phyloP scores from a whole-genome alignment of 164 flowering plant species.

The Annona squamosa region DNA sequence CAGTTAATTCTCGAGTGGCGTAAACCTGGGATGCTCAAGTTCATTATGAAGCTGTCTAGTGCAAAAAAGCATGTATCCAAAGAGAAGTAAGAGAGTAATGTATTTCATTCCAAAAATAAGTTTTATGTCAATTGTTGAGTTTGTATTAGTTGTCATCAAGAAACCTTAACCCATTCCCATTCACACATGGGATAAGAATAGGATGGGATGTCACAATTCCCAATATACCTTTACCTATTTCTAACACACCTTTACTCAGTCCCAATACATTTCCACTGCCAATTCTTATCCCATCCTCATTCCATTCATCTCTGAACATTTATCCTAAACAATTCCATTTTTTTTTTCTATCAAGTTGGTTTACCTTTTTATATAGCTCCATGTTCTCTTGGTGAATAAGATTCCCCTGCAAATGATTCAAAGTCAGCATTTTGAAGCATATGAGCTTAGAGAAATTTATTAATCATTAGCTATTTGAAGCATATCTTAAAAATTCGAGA shows the following conservation, averaged over 20 bases:
- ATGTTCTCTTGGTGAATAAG: constrained; percentile 71
- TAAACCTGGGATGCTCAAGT: constrained; percentile 37
- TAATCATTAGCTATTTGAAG: constrained; percentile 9
- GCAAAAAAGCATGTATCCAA: not conserved
- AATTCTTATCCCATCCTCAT: too few species aligned
- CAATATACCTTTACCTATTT: too few species aligned
- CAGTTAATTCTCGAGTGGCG: constrained; percentile 41
- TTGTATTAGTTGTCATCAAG: not conserved
- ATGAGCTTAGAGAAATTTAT: not conserved
- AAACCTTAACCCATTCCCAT: not conserved
- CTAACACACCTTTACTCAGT: too few species aligned
- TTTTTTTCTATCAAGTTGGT: constrained; percentile 51
- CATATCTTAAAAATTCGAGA: not conserved
- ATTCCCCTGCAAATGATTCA: constrained; percentile 47
- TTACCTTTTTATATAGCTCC: constrained; percentile 73
- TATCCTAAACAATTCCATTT: constrained; percentile 39
- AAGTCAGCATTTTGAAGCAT: constrained; percentile 17
- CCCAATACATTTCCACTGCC: too few species aligned
- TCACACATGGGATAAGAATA: too few species aligned
- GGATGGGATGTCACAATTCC: too few species aligned
- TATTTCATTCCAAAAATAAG: too few species aligned
- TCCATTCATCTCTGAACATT: constrained; percentile 29
- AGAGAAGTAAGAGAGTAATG: not conserved
- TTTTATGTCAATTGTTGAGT: not conserved
- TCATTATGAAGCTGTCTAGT: not conserved